Evolutionary conservation across 345 rosid genomes (phyloP).

Genomic region (Hevea brasiliensis): DNA sequence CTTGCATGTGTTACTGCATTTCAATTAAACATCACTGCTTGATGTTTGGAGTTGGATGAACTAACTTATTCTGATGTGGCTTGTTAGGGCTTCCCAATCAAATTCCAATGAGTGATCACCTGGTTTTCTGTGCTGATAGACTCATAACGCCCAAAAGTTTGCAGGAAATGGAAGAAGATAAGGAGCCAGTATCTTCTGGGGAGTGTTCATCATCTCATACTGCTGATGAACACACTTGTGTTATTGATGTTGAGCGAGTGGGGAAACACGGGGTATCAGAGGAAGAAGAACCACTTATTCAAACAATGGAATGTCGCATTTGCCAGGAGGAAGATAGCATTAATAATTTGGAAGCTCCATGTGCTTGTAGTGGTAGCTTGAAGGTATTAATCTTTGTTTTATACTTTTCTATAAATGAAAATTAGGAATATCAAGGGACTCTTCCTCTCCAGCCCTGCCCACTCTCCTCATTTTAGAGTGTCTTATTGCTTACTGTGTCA

Average conservation of each 20-base stretch:
- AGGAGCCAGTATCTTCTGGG: constrained; percentile 13
- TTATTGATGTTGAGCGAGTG: constrained; percentile 27
- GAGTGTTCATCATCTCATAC: constrained; percentile 25
- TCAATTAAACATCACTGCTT: neutral
- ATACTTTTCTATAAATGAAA: neutral
- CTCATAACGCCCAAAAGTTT: constrained; percentile 7
- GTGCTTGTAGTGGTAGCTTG: constrained; percentile 41
- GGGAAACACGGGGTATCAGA: constrained; percentile 20
- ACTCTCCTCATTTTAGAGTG: neutral
- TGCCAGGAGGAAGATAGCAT: constrained; percentile 41
- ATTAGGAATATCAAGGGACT: neutral
- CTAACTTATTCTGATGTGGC: constrained; percentile 7
- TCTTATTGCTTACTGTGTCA: neutral
- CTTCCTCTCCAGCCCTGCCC: neutral
- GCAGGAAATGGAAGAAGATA: constrained; percentile 9
- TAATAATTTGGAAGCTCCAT: constrained; percentile 34
- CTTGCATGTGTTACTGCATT: neutral
- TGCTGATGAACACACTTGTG: constrained; percentile 23
- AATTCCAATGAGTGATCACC: constrained; percentile 20
- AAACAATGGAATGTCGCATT: constrained; percentile 36
- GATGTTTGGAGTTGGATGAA: neutral
- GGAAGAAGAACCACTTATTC: constrained; percentile 34
- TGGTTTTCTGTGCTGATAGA: constrained; percentile 11
- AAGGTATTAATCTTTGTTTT: constrained; percentile 19
- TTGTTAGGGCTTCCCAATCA: neutral